These are phyloP conservation scores for Fusarium domesticum DNA, from an alignment of 2,329 filamentous ascomycete species.

Conservation along the genomic window DNA sequence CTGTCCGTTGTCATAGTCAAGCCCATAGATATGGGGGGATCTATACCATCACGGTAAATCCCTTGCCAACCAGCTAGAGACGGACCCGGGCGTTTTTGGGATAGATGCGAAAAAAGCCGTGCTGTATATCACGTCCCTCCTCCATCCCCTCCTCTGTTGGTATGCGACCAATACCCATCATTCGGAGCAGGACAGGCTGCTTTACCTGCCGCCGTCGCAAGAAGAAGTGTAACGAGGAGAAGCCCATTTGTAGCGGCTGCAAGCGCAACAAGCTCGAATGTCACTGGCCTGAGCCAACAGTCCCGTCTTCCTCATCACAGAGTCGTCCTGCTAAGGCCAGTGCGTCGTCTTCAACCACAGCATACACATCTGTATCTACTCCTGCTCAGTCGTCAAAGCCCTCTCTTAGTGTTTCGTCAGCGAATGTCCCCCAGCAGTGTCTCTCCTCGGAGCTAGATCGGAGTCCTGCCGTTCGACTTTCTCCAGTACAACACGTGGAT, in stretches of 20 bases:
- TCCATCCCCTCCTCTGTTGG: slow-evolving; percentile 9
- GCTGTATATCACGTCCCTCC: neutral
- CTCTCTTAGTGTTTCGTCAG: slow-evolving; percentile 16
- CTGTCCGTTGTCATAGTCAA: too few relatives aligned
- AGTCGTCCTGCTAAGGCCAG: slow-evolving; percentile 7
- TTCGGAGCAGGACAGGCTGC: slow-evolving; percentile 41
- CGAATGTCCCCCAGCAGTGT: slow-evolving; percentile 6
- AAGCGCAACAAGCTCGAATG: slow-evolving; percentile 52
- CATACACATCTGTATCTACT: neutral
- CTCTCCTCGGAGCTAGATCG: slow-evolving; percentile 1
- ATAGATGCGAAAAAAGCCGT: too few relatives aligned
- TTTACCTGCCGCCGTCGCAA: slow-evolving; percentile 51
- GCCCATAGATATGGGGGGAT: too few relatives aligned
- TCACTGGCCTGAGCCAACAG: slow-evolving; percentile 40
- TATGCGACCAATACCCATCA: slow-evolving; percentile 35
- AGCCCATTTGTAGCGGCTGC: slow-evolving; percentile 52
- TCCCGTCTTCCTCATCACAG: slow-evolving; percentile 10
- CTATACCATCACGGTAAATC: too few relatives aligned
- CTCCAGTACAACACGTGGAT: slow-evolving; percentile 6
- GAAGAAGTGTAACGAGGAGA: slow-evolving; percentile 53
- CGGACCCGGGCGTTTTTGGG: neutral
- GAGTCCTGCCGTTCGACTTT: slow-evolving; percentile 2
- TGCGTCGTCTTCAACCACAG: slow-evolving; percentile 5
- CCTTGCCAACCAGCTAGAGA: too few relatives aligned
- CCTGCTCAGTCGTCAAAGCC: slow-evolving; percentile 6